Conservation (phyloP, 176 grass and related monocot species). For the Cenchrus purpureus region DNA sequence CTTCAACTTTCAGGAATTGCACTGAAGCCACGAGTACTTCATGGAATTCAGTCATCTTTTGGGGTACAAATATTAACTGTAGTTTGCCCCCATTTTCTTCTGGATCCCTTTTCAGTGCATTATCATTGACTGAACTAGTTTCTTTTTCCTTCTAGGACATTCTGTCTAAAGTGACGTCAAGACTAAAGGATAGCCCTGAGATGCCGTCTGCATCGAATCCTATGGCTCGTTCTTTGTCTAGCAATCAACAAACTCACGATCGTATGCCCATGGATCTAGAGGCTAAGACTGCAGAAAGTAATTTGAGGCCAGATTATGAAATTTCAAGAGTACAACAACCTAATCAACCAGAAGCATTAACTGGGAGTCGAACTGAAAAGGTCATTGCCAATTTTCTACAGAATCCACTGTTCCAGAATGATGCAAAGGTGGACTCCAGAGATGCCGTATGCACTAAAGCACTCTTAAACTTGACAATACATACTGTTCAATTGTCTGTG, state of each 20-base stretch:
- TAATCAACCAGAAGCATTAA: conserved; percentile 30
- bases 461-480: conserved; percentile 6
- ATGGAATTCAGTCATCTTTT: conserved; percentile 72
- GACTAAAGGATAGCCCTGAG: conserved; percentile 46
- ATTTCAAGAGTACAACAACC: conserved; percentile 36
- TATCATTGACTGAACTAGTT: conserved; percentile 30
- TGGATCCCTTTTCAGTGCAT: conserved; percentile 23
- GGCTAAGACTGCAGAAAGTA: conserved; percentile 40
- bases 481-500: not conserved
- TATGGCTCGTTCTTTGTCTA: conserved; percentile 42
- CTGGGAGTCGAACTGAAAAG: conserved; percentile 69
- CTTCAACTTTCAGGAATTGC: conserved; percentile 64
- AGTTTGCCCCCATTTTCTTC: conserved; percentile 15
- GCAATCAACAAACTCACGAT: conserved; percentile 46
- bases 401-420: conserved; percentile 67
- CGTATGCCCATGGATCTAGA: conserved; percentile 46
- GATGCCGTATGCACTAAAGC: conserved; percentile 51
- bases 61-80: conserved; percentile 48
- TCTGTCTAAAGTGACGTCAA: conserved; percentile 68
- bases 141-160: conserved; percentile 47
- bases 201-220: conserved; percentile 42
- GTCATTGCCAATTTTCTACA: conserved; percentile 74
- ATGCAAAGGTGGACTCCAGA: conserved; percentile 37
- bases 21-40: conserved; percentile 72
- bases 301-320: conserved; percentile 39